Conservation (phyloP, 2,329 filamentous ascomycete species). For the Fusarium haematococcum region DNA sequence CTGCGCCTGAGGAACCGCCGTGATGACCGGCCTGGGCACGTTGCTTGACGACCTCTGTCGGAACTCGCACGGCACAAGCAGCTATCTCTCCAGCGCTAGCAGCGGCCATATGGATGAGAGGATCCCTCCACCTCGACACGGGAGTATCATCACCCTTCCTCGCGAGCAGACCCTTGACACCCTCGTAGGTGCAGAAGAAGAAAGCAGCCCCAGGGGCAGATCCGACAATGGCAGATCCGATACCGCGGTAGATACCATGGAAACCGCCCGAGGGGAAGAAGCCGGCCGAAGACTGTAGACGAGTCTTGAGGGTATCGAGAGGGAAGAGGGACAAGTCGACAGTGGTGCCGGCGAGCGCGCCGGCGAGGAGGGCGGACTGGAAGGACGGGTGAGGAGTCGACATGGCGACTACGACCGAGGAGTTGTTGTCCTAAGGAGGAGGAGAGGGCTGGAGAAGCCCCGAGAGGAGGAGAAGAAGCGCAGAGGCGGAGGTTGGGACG, state of each 20-base stretch:
- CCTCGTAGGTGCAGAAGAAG: constrained; percentile 97
- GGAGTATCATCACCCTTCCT: constrained; percentile 39
- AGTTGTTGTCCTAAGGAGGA: not conserved
- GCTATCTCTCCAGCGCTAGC: constrained; percentile 90
- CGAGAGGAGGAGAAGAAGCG: not conserved
- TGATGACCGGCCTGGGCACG: constrained; percentile 90
- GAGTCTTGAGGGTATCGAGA: constrained; percentile 98
- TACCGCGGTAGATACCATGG: constrained; percentile 90
- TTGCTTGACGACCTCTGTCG: constrained; percentile 98
- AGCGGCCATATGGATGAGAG: constrained; percentile 81
- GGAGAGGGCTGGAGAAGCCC: constrained; percentile 14
- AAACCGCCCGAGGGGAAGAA: constrained; percentile 90
- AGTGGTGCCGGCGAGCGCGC: constrained; percentile 91
- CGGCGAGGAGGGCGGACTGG: constrained; percentile 77
- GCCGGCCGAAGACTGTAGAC: constrained; percentile 84
- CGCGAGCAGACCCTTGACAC: constrained; percentile 69
- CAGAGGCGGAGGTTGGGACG: not conserved
- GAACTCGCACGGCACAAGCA: constrained; percentile 91
- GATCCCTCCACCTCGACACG: constrained; percentile 41
- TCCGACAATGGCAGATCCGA: constrained; percentile 89
- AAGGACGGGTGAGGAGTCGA: constrained; percentile 56
- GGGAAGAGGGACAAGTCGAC: constrained; percentile 98
- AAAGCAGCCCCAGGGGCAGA: constrained; percentile 94
- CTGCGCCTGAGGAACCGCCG: constrained; percentile 74
- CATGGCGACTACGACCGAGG: not conserved